Base-by-base conservation (phyloP, 345 rosid species). In the Salix arbutifolia region DNA sequence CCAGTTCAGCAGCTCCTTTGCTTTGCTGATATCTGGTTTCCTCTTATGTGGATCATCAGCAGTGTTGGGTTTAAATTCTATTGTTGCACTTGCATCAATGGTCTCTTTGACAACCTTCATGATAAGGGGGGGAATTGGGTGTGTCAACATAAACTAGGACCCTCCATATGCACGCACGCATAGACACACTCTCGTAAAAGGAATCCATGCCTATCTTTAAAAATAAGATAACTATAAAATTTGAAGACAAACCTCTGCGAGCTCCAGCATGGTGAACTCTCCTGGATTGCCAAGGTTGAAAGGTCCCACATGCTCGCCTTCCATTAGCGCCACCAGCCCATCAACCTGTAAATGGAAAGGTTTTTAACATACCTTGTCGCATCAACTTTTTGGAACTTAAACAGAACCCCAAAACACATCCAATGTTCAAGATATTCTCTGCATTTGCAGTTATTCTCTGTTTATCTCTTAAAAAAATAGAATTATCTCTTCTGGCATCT, bases 261-360 rank as follows among this genome's bases (percentile, higher is more conserved):
- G 95, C 82, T 95, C 99, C 37, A 95, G 88, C 99, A 95, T 95
- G 62, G 97, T 95, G 82, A 95, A 95, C 81, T 95, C 99, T 79
- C 99, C 99, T 53, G 99, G 97, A 79, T 95, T 95, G 76, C 99
- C 99, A 67, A 93, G 92, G 80, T 95, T 95, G 86, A 95, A 93
- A 17, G 99, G 99, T 67, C 99, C 99, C 12, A 93, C 85, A 28
- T 93, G 97, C 85, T 95, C 98, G 11, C 90, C 81, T 86, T 91
- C 97, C 98, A 95, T 95, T 72, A 95, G 80, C 1, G 97, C 98
- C 76, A 87, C 91, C 73, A 95, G 86, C 75, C 99, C 99, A 61
- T 91, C 89, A 83, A 95, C 99, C 99, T 96, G 87, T 69, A 38
- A 77, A 76, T 73, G 12, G 60, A 71, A 53, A 62, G n/a, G 10